phyloP scores from a whole-genome alignment of 2,329 filamentous ascomycete species.

The Pseudopithomyces maydicus region DNA sequence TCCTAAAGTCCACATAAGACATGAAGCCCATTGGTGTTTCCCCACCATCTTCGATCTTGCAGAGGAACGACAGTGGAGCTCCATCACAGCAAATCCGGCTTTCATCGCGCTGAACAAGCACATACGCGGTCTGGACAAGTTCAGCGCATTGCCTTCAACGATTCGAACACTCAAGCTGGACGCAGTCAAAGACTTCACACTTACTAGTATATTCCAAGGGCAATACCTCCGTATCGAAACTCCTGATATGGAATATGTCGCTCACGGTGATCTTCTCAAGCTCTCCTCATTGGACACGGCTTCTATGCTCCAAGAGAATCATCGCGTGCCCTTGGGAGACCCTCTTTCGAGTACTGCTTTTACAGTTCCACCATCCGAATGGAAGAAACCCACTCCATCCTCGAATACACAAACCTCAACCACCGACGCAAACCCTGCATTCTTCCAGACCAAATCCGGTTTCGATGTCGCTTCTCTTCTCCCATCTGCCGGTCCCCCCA shows the following conservation, averaged over 20 bases:
- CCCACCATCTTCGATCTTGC: conserved; percentile 52
- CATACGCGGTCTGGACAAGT: conserved; percentile 51
- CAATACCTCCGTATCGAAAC: conserved; percentile 51
- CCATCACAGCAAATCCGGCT: conserved; percentile 46
- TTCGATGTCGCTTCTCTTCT: conserved; percentile 43
- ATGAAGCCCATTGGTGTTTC: conserved; percentile 58
- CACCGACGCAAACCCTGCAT: conserved; percentile 17
- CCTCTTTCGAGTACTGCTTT: not conserved
- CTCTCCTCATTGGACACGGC: conserved; percentile 37
- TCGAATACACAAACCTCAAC: not conserved
- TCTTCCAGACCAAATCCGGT: conserved; percentile 60
- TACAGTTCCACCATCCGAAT: not conserved
- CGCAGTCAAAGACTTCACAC: conserved; percentile 48
- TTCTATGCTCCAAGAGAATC: not conserved
- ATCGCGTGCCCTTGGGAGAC: conserved; percentile 39
- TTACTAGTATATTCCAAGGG: conserved; percentile 53
- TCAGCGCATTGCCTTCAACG: conserved; percentile 46
- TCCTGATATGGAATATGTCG: conserved; percentile 44
- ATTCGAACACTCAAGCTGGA: conserved; percentile 48
- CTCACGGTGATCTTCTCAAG: conserved; percentile 46
- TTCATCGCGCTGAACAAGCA: conserved; percentile 50
- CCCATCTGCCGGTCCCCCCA: conserved; percentile 21
- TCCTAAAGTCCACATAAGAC: conserved; percentile 58
- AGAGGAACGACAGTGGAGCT: conserved; percentile 38
- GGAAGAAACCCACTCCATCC: not conserved